phyloP scores from a whole-genome alignment of 2,329 filamentous ascomycete genomes.

The Epichloe hybrida region DNA sequence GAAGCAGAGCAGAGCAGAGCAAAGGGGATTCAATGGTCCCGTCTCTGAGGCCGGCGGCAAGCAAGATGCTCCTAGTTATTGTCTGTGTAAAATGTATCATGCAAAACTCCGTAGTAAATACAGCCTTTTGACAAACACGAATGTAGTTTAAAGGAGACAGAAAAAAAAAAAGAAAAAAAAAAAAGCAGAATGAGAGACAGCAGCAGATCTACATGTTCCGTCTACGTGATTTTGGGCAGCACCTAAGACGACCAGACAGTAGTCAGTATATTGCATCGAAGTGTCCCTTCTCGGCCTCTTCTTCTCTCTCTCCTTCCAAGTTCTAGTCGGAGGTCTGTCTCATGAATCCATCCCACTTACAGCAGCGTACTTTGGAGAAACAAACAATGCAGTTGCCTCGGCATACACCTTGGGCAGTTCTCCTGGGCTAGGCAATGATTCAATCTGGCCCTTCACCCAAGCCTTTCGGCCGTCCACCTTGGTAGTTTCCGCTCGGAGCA shows the following conservation, averaged over 20 bases:
- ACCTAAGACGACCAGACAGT: not conserved
- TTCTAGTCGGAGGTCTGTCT: not conserved
- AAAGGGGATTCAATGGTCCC: not conserved
- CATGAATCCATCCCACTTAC: constrained; percentile 31
- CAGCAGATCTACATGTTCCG: not conserved
- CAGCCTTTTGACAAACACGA: not conserved
- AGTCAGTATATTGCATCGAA: not conserved
- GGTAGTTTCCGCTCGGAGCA: constrained; percentile 64
- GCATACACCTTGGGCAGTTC: constrained; percentile 56
- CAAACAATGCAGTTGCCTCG: constrained; percentile 74
- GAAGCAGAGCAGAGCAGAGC: not conserved
- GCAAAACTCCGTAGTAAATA: not conserved
- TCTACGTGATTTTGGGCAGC: not conserved
- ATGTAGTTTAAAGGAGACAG: not conserved
- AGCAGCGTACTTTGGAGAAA: constrained; percentile 73
- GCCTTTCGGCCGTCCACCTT: constrained; percentile 89
- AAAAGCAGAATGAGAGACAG: not conserved
- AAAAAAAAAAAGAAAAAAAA: no score
- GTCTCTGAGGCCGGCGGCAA: no score
- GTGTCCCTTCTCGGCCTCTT: no score
- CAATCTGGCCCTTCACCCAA: constrained; percentile 80
- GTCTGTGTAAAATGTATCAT: not conserved
- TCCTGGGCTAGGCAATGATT: constrained; percentile 53
- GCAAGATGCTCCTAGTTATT: no score
- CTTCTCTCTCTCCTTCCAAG: not conserved